A percentile compares a stretch with the other conserved stretches of the same genome.
Evolutionary conservation across 2,329 filamentous ascomycete species (phyloP).

Genomic region (Botrytis tulipae): DNA sequence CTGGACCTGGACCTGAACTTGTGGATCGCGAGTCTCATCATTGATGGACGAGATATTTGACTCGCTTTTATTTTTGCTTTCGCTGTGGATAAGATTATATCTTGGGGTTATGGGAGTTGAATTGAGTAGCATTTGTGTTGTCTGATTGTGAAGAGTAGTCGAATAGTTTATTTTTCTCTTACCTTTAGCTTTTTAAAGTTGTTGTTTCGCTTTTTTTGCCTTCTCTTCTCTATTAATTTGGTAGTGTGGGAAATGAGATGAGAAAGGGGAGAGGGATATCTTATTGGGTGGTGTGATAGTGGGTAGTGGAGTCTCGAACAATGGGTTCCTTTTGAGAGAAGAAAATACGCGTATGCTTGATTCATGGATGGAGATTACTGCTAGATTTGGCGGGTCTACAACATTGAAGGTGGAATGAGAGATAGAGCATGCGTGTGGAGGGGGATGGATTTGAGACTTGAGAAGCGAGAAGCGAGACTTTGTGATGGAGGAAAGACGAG

Average conservation of each 20-base stretch:
- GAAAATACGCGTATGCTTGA: background rate
- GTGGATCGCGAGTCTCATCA: slow-evolving; percentile 7
- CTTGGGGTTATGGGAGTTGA: slow-evolving; percentile 16
- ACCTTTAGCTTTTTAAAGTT: slow-evolving; percentile 6
- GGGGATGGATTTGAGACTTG: background rate
- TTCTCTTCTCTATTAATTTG: slow-evolving; percentile 18
- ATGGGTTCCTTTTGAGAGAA: background rate
- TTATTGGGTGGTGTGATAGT: slow-evolving; percentile 3
- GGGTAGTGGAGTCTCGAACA: background rate
- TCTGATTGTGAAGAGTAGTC: slow-evolving; percentile 15
- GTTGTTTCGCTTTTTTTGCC: slow-evolving; percentile 15
- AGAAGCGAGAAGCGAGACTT: background rate
- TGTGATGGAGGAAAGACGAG: background rate
- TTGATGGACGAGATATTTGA: background rate
- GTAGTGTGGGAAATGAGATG: background rate
- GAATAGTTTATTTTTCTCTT: slow-evolving; percentile 11
- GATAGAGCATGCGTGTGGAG: background rate
- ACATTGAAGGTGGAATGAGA: background rate
- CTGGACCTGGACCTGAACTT: background rate
- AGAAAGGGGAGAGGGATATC: background rate
- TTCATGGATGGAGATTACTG: background rate
- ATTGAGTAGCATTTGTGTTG: slow-evolving; percentile 15
- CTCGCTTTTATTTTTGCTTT: background rate
- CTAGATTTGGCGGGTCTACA: background rate
- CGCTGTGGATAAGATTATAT: slow-evolving; percentile 17